Conservation (phyloP, 768 basidiomycete species). For the Naganishia onofrii region DNA sequence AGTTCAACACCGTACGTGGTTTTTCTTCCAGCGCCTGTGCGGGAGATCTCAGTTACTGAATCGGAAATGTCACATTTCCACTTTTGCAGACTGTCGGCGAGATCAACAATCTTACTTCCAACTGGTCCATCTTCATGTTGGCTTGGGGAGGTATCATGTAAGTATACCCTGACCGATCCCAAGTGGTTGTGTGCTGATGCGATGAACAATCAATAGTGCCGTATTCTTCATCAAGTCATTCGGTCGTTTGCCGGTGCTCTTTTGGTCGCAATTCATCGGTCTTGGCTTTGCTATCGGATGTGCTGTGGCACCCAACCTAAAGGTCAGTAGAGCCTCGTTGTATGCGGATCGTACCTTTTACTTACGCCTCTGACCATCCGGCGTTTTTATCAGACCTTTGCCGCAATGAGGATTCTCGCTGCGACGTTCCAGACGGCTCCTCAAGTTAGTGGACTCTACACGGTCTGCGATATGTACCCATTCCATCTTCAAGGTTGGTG, state of each 20-base stretch:
- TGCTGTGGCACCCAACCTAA: conserved; percentile 62
- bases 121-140: conserved; percentile 48
- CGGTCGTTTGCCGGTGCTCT: conserved; percentile 66
- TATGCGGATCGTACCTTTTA: too few species aligned
- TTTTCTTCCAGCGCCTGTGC: not conserved
- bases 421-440: conserved; percentile 64
- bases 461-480: conserved; percentile 65
- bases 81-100: conserved; percentile 54
- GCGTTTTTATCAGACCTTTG: conserved; percentile 54
- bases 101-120: conserved; percentile 66
- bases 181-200: not conserved
- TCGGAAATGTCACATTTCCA: too few species aligned
- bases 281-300: conserved; percentile 63
- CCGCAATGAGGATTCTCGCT: conserved; percentile 62
- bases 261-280: conserved; percentile 67
- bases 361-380: too few species aligned
- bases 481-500: conserved; percentile 66
- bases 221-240: conserved; percentile 23
- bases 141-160: conserved; percentile 63
- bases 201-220: conserved; percentile 47
- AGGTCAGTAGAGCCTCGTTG: conserved; percentile 24
- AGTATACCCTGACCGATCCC: conserved; percentile 52
- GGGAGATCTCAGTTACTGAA: not conserved
- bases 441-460: conserved; percentile 60
- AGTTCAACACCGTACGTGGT: conserved; percentile 38